Base-by-base conservation (phyloP, 2,329 filamentous ascomycete genomes). In the Diplodia seriata region DNA sequence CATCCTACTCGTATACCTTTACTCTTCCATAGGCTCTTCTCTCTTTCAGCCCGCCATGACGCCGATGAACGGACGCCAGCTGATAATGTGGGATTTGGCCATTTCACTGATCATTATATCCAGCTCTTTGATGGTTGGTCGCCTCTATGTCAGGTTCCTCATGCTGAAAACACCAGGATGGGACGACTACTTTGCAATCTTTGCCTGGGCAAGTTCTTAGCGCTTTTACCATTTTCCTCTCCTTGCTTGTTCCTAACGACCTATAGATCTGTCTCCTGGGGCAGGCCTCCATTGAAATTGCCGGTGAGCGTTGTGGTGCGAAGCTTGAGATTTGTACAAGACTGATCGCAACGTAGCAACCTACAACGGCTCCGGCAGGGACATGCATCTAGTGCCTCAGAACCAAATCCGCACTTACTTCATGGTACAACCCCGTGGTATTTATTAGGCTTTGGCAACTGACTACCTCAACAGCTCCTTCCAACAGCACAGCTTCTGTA, bases 81-180 rank as follows among this genome's bases (percentile, higher is more conserved):
- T 56, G 51, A 63, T 68, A 18, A 40, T 68, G 51, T 63, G 69
- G 38, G 63, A 68, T 36, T 68, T 75, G 23, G 73, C 74, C 61
- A 61, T 69, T 11, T 53, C 62, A 12, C 70, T 79, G 2, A 77
- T 78, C 43, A 70, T 68, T 51, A 67, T 79, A 26, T 76, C 77
- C 43, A 74, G 72, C 2, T 12, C 76, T 12, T 69, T 78, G 36
- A 70, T 74, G 38, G 66, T 67, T 3, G 53, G 71, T n/a, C 71
- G 77, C 7, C 64, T 77, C 20, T 76, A 75, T 66, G 74, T 75
- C 6, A 68, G 77, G 23, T 67, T 71, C 38, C 70, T 72, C 67
- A 75, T 79, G 70, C 75, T 73, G 18, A 78, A 76, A 61, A 70
- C 70, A 8, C 69, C 73, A 7, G 76, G 76, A 1, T 54, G 73